phyloP scores from a whole-genome alignment of 768 basidiomycete species.

The Hygrophorus pudorinus region DNA sequence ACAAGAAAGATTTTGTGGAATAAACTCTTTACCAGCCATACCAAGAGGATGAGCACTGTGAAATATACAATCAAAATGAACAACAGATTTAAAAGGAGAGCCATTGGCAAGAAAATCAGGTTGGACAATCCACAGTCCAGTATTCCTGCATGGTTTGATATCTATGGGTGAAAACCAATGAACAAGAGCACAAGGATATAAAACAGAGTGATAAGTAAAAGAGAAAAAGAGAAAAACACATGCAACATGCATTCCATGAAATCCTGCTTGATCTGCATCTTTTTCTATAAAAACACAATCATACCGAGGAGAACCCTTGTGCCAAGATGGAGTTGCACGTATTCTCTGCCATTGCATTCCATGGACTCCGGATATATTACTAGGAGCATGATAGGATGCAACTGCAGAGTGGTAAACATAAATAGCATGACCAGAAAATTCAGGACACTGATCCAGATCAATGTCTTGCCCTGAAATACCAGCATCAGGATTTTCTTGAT shows the following conservation, averaged over 20 bases:
- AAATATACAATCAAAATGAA: slow-evolving; percentile 20
- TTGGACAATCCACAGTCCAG: slow-evolving; percentile 17
- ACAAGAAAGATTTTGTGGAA: slow-evolving; percentile 12
- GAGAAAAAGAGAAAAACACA: slow-evolving; percentile 16
- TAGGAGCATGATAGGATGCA: slow-evolving; percentile 18
- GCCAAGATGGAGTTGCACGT: slow-evolving; percentile 15
- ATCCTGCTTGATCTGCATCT: slow-evolving; percentile 9
- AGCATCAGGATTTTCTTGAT: slow-evolving; percentile 13
- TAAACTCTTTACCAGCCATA: slow-evolving; percentile 13
- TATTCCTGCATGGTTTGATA: slow-evolving; percentile 12
- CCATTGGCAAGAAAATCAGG: slow-evolving; percentile 10
- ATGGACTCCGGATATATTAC: slow-evolving; percentile 16
- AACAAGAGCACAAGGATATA: slow-evolving; percentile 19
- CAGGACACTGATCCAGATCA: slow-evolving; percentile 12
- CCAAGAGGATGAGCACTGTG: slow-evolving; percentile 21
- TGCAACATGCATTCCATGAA: slow-evolving; percentile 15
- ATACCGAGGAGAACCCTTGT: slow-evolving; percentile 8
- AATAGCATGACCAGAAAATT: slow-evolving; percentile 9
- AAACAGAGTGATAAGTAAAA: slow-evolving; percentile 10
- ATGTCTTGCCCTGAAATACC: slow-evolving; percentile 4
- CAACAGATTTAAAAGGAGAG: slow-evolving; percentile 10
- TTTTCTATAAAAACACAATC: slow-evolving; percentile 16
- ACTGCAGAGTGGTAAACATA: slow-evolving; percentile 11
- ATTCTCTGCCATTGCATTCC: slow-evolving; percentile 21
- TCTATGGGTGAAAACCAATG: slow-evolving; percentile 15